A percentile compares a stretch with the other conserved stretches of the same genome.
Conservation (phyloP, 2,329 filamentous ascomycete species). For the Paecilomyces sp. region DNA sequence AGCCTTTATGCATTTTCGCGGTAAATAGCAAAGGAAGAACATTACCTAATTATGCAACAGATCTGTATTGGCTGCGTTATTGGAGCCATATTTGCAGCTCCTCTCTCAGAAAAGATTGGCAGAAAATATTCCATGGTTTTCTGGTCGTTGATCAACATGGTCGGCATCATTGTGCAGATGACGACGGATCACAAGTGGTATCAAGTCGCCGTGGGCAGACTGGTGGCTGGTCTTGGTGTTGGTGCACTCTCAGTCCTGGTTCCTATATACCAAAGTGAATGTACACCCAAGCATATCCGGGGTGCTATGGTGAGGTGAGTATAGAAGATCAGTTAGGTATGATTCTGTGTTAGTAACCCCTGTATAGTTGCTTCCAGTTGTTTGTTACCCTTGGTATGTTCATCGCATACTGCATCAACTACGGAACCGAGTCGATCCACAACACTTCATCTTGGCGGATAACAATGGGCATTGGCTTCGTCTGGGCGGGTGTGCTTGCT, state of each 20-base stretch:
- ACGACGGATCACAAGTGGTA: slow-evolving; percentile 34
- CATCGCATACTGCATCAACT: slow-evolving; percentile 43
- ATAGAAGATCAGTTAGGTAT: neutral
- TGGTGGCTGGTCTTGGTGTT: slow-evolving; percentile 41
- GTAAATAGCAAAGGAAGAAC: neutral
- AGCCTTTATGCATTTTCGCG: too few relatives aligned
- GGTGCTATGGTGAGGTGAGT: slow-evolving; percentile 37
- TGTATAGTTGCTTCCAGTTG: slow-evolving; percentile 38
- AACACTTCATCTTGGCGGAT: slow-evolving; percentile 43
- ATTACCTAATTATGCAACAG: slow-evolving; percentile 11
- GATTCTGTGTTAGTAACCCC: neutral
- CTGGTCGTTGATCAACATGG: slow-evolving; percentile 38
- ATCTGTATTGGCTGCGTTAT: slow-evolving; percentile 40
- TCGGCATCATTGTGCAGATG: slow-evolving; percentile 43
- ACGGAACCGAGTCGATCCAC: slow-evolving; percentile 33
- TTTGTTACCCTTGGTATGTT: slow-evolving; percentile 46
- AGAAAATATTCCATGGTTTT: slow-evolving; percentile 38
- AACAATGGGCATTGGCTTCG: slow-evolving; percentile 52
- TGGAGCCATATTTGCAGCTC: slow-evolving; percentile 35
- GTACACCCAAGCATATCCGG: slow-evolving; percentile 39
- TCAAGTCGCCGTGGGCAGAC: slow-evolving; percentile 40
- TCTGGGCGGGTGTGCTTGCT: slow-evolving; percentile 50
- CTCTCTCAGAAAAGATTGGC: slow-evolving; percentile 39
- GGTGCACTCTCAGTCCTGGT: slow-evolving; percentile 41
- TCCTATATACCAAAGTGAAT: slow-evolving; percentile 43